Conservation (phyloP, 2,329 filamentous ascomycete species). For the Microsporum canis region DNA sequence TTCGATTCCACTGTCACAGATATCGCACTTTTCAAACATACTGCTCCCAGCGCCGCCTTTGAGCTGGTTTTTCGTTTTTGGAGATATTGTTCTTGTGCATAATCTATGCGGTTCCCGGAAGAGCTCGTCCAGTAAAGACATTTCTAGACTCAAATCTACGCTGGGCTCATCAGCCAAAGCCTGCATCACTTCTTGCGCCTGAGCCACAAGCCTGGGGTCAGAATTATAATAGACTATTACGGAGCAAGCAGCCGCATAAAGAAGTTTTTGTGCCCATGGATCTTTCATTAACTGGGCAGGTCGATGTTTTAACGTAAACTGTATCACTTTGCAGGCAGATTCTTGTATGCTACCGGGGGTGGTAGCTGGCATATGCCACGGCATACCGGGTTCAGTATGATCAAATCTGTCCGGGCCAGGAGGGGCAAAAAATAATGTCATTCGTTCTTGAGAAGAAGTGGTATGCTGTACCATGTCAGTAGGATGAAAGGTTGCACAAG, state of each 20-base stretch:
- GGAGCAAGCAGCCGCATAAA: slow-evolving; percentile 29
- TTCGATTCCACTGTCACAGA: slow-evolving; percentile 39
- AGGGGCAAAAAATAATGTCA: slow-evolving; percentile 28
- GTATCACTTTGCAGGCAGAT: slow-evolving; percentile 19
- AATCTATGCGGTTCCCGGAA: neutral
- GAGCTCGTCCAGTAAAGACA: slow-evolving; percentile 18
- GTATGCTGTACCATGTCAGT: slow-evolving; percentile 48
- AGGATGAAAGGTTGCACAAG: slow-evolving; percentile 44
- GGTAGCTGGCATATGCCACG: slow-evolving; percentile 11
- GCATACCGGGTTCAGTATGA: slow-evolving; percentile 11
- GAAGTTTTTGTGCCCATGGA: slow-evolving; percentile 21
- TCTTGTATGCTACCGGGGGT: slow-evolving; percentile 13
- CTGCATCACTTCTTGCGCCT: slow-evolving; percentile 20
- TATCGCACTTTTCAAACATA: slow-evolving; percentile 40
- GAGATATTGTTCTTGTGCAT: slow-evolving; percentile 12
- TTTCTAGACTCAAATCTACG: slow-evolving; percentile 25
- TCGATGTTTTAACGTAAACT: slow-evolving; percentile 21
- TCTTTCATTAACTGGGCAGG: slow-evolving; percentile 13
- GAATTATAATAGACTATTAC: slow-evolving; percentile 22
- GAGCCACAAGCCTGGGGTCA: slow-evolving; percentile 17
- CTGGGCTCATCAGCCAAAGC: slow-evolving; percentile 21
- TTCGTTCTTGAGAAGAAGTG: slow-evolving; percentile 37
- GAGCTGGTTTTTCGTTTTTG: slow-evolving; percentile 19
- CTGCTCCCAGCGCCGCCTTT: slow-evolving; percentile 15
- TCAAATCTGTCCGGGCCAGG: slow-evolving; percentile 13